Percentiles rank a stretch among this genome's conserved stretches.
phyloP scores from a whole-genome alignment of 1,139 yeast species.

The Sugiyamaella novakii region DNA sequence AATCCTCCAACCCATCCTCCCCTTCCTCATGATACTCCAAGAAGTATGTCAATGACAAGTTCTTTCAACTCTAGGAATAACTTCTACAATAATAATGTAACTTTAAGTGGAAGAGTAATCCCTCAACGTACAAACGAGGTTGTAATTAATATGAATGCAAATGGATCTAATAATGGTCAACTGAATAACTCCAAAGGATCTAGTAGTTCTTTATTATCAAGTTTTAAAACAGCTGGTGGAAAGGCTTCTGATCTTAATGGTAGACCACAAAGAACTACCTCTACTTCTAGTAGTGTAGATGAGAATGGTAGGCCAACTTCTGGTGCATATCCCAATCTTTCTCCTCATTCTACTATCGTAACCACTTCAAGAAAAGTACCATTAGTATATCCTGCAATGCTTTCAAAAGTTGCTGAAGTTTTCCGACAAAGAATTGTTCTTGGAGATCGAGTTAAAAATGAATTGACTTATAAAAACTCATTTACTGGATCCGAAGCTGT shows the following conservation, averaged over 20 bases:
- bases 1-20: too few relatives aligned
- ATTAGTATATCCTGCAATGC: conserved; percentile 80
- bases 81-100: conserved; percentile 31
- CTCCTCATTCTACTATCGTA: conserved; percentile 45
- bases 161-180: background rate
- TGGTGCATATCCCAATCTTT: conserved; percentile 21
- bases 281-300: conserved; percentile 30
- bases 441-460: conserved; percentile 86
- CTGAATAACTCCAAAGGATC: conserved; percentile 16
- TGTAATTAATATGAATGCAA: conserved; percentile 15
- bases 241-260: conserved; percentile 15
- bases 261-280: conserved; percentile 30
- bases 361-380: conserved; percentile 57
- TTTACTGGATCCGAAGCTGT: conserved; percentile 96
- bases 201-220: conserved; percentile 21
- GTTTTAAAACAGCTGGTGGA: conserved; percentile 18
- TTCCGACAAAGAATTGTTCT: conserved; percentile 72
- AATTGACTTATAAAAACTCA: conserved; percentile 91
- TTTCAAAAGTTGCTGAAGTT: conserved; percentile 80
- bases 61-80: conserved; percentile 10
- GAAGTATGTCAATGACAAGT: conserved; percentile 35
- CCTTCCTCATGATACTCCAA: conserved; percentile 5
- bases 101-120: conserved; percentile 38
- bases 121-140: conserved; percentile 35
- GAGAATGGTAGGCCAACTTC: conserved; percentile 12